phyloP scores from a whole-genome alignment of 371 early-diverging fungal genomes.

The Amoeboaphelidium occidentale region DNA sequence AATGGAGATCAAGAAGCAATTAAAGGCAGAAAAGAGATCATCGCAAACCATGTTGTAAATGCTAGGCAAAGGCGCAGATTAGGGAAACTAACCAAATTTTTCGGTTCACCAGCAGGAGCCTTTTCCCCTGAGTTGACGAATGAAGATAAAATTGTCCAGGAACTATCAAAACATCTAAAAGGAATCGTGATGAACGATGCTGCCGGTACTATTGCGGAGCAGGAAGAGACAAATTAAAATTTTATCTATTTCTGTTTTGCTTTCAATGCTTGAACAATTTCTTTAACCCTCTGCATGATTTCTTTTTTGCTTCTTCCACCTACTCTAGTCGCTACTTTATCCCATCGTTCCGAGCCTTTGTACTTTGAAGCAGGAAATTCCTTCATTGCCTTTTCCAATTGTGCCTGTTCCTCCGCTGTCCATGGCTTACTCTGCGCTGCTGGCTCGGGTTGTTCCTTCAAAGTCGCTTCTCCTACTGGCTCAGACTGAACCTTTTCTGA shows the following conservation, averaged over 20 bases:
- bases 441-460: constrained; percentile 3
- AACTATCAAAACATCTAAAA: not conserved
- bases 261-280: constrained; percentile 5
- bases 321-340: constrained; percentile 25
- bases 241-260: constrained; percentile 1
- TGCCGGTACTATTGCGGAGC: not conserved
- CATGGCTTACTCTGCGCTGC: constrained; percentile 11
- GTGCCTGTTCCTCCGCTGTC: constrained; percentile 21
- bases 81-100: not conserved
- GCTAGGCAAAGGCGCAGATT: not conserved
- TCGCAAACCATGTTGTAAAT: not conserved
- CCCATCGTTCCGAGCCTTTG: constrained; percentile 28
- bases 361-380: constrained; percentile 24
- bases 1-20: not conserved
- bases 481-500: constrained; percentile 8
- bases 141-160: not conserved
- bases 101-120: not conserved
- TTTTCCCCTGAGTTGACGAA: not conserved
- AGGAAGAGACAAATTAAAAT: too few species aligned
- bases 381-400: constrained; percentile 23
- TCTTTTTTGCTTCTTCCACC: constrained; percentile 27
- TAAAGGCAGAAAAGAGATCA: not conserved
- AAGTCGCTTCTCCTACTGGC: not conserved
- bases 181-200: not conserved
- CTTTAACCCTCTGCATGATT: constrained; percentile 27